Conservation (phyloP, 2,329 filamentous ascomycete genomes). For the Colletotrichum truncatum region DNA sequence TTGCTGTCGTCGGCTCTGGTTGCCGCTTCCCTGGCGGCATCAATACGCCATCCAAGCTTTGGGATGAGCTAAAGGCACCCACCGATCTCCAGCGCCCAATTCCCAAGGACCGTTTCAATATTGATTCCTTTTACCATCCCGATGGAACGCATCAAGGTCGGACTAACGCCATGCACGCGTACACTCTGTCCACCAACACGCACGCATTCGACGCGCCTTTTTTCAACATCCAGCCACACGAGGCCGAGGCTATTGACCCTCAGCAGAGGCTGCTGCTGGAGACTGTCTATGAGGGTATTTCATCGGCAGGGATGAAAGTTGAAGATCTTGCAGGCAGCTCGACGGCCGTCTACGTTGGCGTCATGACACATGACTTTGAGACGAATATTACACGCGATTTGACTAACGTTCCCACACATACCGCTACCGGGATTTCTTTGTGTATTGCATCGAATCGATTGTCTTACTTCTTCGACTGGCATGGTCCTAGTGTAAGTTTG, state of each 20-base stretch:
- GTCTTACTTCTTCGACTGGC: too few relatives aligned
- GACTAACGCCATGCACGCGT: constrained; percentile 32
- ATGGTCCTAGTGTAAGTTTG: too few relatives aligned
- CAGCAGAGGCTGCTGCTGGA: constrained; percentile 44
- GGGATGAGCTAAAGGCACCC: constrained; percentile 30
- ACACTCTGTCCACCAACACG: constrained; percentile 33
- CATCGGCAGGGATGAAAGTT: too few relatives aligned
- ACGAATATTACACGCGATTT: too few relatives aligned
- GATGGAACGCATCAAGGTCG: constrained; percentile 20
- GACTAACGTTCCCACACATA: too few relatives aligned
- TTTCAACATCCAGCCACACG: constrained; percentile 38
- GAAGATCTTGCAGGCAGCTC: too few relatives aligned
- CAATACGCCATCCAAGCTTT: constrained; percentile 31
- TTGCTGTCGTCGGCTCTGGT: constrained; percentile 33
- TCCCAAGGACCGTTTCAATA: background rate
- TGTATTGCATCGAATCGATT: too few relatives aligned
- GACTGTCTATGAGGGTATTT: constrained; percentile 43
- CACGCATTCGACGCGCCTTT: constrained; percentile 36
- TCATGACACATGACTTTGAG: too few relatives aligned
- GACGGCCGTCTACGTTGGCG: too few relatives aligned
- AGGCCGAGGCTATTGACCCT: constrained; percentile 42
- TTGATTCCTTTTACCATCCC: background rate
- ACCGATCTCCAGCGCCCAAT: background rate
- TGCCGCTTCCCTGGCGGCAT: constrained; percentile 34
- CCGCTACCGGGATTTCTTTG: too few relatives aligned